phyloP scores from a whole-genome alignment of 2,329 filamentous ascomycete genomes.

The Berkeleyomyces basicola region DNA sequence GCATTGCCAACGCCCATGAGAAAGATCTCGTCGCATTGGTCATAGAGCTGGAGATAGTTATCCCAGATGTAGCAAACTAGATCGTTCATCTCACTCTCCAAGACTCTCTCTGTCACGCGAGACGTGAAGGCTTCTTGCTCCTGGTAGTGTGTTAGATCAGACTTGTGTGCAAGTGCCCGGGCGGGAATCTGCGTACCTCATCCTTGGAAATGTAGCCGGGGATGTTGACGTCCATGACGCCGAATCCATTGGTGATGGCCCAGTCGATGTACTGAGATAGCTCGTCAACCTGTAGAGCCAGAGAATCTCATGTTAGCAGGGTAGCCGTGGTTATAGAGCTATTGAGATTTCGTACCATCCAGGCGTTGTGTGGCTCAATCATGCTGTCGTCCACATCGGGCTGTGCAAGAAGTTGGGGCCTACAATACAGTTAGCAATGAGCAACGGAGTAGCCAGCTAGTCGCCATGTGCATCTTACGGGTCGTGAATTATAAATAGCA shows the following conservation, averaged over 20 bases:
- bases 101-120: slow-evolving; percentile 27
- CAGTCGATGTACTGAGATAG: slow-evolving; percentile 70
- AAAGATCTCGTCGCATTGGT: slow-evolving; percentile 57
- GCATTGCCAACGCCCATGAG: slow-evolving; percentile 82
- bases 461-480: slow-evolving; percentile 38
- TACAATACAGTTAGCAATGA: slow-evolving; percentile 19
- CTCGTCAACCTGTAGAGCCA: slow-evolving; percentile 51
- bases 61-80: slow-evolving; percentile 85
- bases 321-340: not conserved
- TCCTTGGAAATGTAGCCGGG: slow-evolving; percentile 56
- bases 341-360: slow-evolving; percentile 47
- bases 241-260: slow-evolving; percentile 61
- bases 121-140: slow-evolving; percentile 33
- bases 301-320: not conserved
- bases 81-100: slow-evolving; percentile 49
- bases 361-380: slow-evolving; percentile 70
- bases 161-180: not conserved
- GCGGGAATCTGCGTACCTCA: slow-evolving; percentile 23
- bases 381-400: slow-evolving; percentile 53
- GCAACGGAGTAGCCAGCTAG: not conserved
- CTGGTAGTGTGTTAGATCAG: slow-evolving; percentile 16
- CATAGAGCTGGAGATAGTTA: slow-evolving; percentile 76
- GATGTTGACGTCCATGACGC: slow-evolving; percentile 81
- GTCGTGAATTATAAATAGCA: slow-evolving; percentile 82
- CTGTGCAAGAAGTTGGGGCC: slow-evolving; percentile 53